A percentile compares a stretch with the other conserved stretches of the same genome.
phyloP scores from a whole-genome alignment of 108 stramenopile genomes.

The Skeletonema grethae region DNA sequence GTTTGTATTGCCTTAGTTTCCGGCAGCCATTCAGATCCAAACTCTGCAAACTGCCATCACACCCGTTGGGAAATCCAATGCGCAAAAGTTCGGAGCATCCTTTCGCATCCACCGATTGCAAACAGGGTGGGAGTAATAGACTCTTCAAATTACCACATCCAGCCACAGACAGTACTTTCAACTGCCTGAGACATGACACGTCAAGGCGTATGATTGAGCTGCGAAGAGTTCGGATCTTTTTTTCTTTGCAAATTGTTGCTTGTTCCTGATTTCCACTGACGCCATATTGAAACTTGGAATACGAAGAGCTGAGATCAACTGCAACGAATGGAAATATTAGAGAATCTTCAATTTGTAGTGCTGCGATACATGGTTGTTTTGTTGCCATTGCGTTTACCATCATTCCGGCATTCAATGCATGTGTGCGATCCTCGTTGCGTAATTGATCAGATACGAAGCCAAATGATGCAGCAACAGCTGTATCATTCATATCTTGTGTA shows the following conservation, averaged over 20 bases:
- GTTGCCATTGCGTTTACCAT: not conserved
- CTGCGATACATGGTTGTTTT: slow-evolving; percentile 1
- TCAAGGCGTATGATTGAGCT: not conserved
- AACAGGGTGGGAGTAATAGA: not conserved
- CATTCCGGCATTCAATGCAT: not conserved
- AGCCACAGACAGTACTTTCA: not conserved
- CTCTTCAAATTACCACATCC: slow-evolving; percentile 1
- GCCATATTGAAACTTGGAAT: not conserved
- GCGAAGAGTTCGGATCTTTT: not conserved
- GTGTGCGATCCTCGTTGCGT: not conserved
- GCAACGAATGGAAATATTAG: not conserved
- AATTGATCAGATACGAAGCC: not conserved
- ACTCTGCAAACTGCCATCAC: slow-evolving; percentile 5
- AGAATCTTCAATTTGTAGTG: not conserved
- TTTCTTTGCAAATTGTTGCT: not conserved
- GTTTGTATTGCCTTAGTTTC: not conserved
- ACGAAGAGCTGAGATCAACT: not conserved
- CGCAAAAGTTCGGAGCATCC: not conserved
- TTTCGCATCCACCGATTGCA: not conserved
- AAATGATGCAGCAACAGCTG: not conserved
- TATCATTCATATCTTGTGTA: not conserved
- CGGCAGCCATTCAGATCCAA: slow-evolving; percentile 4
- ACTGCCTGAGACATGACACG: not conserved
- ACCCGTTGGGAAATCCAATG: not conserved
- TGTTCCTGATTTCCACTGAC: not conserved